Conservation (phyloP, 2,329 filamentous ascomycete genomes). For the Aspergillus piperis region DNA sequence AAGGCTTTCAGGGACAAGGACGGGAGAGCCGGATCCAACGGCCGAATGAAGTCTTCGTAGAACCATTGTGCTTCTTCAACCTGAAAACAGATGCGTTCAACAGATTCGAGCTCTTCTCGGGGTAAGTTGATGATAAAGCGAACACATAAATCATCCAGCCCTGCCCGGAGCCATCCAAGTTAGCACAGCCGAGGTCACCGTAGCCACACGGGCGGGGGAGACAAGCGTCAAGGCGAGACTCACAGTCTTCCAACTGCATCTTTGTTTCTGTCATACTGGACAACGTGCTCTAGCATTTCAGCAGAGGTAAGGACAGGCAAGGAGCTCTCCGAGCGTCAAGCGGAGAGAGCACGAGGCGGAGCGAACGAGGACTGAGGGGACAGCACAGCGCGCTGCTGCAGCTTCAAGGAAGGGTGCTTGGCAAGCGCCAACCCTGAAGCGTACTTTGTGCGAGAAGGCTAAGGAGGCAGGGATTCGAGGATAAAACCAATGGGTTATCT, state of each 20-base stretch:
- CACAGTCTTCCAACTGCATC: conserved; percentile 90
- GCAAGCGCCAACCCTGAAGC: conserved; percentile 29
- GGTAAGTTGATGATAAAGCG: conserved; percentile 98
- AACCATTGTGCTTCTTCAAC: conserved; percentile 99
- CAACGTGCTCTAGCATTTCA: conserved; percentile 64
- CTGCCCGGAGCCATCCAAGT: conserved; percentile 47
- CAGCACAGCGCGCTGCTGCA: conserved; percentile 24
- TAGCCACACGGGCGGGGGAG: not conserved
- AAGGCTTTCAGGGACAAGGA: conserved; percentile 84
- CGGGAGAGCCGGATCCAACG: conserved; percentile 79
- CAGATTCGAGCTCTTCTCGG: conserved; percentile 81
- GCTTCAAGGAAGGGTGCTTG: conserved; percentile 31
- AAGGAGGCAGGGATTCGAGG: not conserved
- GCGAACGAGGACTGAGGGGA: conserved; percentile 20
- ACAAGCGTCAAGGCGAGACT: conserved; percentile 29
- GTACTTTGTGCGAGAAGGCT: conserved; percentile 10
- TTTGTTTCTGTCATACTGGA: conserved; percentile 72
- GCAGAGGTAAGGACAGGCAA: conserved; percentile 26
- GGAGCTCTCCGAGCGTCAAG: conserved; percentile 25
- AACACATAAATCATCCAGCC: conserved; percentile 96
- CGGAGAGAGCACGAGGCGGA: conserved; percentile 20
- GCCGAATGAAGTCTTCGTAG: conserved; percentile 98
- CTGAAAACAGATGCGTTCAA: conserved; percentile 96
- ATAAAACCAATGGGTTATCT: conserved; percentile 9
- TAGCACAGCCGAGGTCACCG: conserved; percentile 19